Evolutionary conservation across 805 yeast species (phyloP), one percentile per base, ranked within the genome.

Genomic region (Grigorovia humatica): DNA sequence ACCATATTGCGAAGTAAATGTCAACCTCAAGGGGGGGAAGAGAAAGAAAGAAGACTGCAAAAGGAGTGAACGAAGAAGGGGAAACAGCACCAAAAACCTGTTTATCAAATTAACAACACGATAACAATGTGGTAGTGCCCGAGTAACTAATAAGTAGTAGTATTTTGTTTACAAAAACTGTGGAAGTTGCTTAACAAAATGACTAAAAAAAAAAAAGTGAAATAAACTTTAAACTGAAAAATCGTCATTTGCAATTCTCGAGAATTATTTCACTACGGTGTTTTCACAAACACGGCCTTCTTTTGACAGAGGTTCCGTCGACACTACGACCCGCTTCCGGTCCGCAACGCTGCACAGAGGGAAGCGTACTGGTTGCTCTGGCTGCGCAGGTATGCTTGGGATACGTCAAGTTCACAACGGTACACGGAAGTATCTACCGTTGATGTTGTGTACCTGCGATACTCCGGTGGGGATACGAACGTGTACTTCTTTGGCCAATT

Each of bases 391-490:
- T n/a, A n/a, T n/a, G n/a, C n/a, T n/a, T n/a, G n/a, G 6, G 27
- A 6, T 23, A 23, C 27, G 27, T 23, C 27, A n/a, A 18, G 27
- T 20, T 47, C 29, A 57, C 47, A 57, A 47, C 23, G 62, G 57
- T 15, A 72, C 59, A 8, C 58, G 60, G 48, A 58, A 62, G 46
- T 54, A 57, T 13, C 48, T 48, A 15, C 78, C 79, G 48, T 67
- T 65, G 4, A 69, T 59, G 53, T 75, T 75, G 53, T 75, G 78
- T 35, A 73, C 59, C 30, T 64, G 60, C 5, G 72, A 65, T 5
- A 65, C 66, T 13, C 74, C 75, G 0, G 77, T 74, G 48, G 71
- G 66, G 13, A 74, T 73, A 19, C 76, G 62, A 13, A 74, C 68
- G 50, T 74, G 76, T n/a, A 59, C 62, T 48, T 72, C 74, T 23